Evolutionary conservation across 768 basidiomycete genomes (phyloP).

Genomic region (Podaxis carcinomalis): DNA sequence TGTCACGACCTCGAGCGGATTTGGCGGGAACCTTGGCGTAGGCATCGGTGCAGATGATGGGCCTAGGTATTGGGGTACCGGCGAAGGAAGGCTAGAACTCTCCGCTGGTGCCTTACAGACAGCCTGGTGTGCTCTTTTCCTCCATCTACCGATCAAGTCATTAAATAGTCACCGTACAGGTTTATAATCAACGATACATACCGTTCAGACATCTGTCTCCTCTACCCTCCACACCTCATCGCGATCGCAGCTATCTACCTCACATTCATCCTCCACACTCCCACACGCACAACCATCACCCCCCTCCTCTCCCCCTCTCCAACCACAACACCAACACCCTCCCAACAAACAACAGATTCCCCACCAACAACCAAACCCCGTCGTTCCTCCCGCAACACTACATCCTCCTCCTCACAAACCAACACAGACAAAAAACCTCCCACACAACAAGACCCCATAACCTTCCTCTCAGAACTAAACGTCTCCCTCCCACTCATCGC

Average conservation of each 20-base stretch:
- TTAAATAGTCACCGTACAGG: conserved; percentile 38
- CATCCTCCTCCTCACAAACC: conserved; percentile 18
- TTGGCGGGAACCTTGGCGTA: conserved; percentile 27
- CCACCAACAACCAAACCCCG: conserved; percentile 36
- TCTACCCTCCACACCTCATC: conserved; percentile 93
- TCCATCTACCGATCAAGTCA: neutral
- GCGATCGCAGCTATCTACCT: conserved; percentile 91
- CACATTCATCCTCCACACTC: conserved; percentile 69
- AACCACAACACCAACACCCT: conserved; percentile 10
- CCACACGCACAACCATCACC: conserved; percentile 31
- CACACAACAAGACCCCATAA: conserved; percentile 63
- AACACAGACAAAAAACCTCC: conserved; percentile 27
- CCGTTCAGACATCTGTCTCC: conserved; percentile 87
- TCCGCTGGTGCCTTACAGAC: conserved; percentile 78
- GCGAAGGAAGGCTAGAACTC: conserved; percentile 74
- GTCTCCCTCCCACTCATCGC: conserved; percentile 79
- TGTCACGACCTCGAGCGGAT: neutral
- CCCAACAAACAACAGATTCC: conserved; percentile 19
- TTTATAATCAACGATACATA: conserved; percentile 97
- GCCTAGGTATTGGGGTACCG: conserved; percentile 74
- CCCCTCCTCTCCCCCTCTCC: conserved; percentile 13
- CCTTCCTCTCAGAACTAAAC: conserved; percentile 83
- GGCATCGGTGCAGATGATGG: conserved; percentile 48
- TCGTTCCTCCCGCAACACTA: conserved; percentile 52
- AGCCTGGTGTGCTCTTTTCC: conserved; percentile 64